Percentiles rank a stretch among this genome's conserved stretches.
These are phyloP conservation scores for Mycena rosella DNA, from an alignment of 768 basidiomycete species.

Conservation along the genomic window DNA sequence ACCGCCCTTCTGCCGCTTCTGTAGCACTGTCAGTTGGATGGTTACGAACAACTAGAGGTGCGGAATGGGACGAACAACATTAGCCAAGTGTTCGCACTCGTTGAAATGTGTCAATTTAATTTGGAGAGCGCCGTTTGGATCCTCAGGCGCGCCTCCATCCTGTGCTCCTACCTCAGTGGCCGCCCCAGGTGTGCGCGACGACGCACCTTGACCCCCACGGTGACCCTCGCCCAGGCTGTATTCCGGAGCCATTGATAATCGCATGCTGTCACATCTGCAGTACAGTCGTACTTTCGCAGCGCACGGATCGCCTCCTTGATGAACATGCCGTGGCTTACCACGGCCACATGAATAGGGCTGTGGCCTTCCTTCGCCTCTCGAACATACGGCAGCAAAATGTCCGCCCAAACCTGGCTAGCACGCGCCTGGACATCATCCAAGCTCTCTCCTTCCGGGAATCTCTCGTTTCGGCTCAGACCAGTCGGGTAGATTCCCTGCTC, in stretches of 20 bases:
- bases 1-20: conserved; percentile 76
- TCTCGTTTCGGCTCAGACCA: conserved; percentile 57
- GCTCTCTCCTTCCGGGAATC: conserved; percentile 82
- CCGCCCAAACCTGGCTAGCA: conserved; percentile 63
- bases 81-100: conserved; percentile 64
- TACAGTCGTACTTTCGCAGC: conserved; percentile 57
- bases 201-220: conserved; percentile 60
- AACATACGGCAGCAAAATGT: conserved; percentile 71
- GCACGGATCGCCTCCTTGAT: conserved; percentile 70
- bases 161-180: not conserved
- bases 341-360: conserved; percentile 62
- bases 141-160: not conserved
- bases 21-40: conserved; percentile 20
- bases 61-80: conserved; percentile 61
- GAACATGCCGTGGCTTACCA: conserved; percentile 84
- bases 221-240: conserved; percentile 76
- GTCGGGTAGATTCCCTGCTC: conserved; percentile 67
- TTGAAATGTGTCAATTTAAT: conserved; percentile 67
- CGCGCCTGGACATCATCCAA: conserved; percentile 70
- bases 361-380: conserved; percentile 51
- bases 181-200: not conserved
- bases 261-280: conserved; percentile 38
- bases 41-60: not conserved
- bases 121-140: conserved; percentile 40
- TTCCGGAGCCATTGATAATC: conserved; percentile 69